Conservation (phyloP, 805 yeast genomes). For the Cyberlindnera galapagoensis region DNA sequence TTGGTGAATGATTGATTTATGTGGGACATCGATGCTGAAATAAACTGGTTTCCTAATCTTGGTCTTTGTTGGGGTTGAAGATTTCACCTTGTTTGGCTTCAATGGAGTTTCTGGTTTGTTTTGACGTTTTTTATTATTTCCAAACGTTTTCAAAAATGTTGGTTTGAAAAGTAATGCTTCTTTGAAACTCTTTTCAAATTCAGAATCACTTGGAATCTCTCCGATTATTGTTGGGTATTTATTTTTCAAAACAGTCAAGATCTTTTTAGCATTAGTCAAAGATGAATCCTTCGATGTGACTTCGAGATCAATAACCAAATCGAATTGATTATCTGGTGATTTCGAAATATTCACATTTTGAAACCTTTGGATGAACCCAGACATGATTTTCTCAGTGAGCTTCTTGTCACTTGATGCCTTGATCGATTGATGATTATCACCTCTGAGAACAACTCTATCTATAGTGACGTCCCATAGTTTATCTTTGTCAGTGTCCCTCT, state of each 20-base stretch:
- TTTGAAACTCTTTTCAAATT: constrained; percentile 40
- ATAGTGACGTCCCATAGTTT: constrained; percentile 47
- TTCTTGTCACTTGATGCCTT: constrained; percentile 42
- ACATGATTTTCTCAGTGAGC: constrained; percentile 57
- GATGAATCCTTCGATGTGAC: constrained; percentile 39
- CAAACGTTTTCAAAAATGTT: constrained; percentile 31
- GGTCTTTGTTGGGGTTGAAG: constrained; percentile 1
- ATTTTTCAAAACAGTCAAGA: constrained; percentile 33
- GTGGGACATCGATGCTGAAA: constrained; percentile 36
- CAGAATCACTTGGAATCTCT: constrained; percentile 34
- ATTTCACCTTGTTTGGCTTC: constrained; percentile 3
- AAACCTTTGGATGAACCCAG: constrained; percentile 64
- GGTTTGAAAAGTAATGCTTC: constrained; percentile 53
- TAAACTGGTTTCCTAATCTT: constrained; percentile 32
- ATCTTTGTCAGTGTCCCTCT: constrained; percentile 28
- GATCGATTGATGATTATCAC: constrained; percentile 86
- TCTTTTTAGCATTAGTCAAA: constrained; percentile 37
- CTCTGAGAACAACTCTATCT: constrained; percentile 58
- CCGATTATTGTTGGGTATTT: constrained; percentile 40
- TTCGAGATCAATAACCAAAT: constrained; percentile 52
- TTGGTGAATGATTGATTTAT: too few relatives aligned
- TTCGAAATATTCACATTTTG: constrained; percentile 44
- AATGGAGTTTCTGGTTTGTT: not conserved
- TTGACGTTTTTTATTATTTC: constrained; percentile 10
- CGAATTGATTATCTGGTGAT: constrained; percentile 65